Evolutionary conservation across 371 early-diverging fungal species (phyloP), one percentile per base, ranked within the genome.

Genomic region (Rhizopus arrhizus): DNA sequence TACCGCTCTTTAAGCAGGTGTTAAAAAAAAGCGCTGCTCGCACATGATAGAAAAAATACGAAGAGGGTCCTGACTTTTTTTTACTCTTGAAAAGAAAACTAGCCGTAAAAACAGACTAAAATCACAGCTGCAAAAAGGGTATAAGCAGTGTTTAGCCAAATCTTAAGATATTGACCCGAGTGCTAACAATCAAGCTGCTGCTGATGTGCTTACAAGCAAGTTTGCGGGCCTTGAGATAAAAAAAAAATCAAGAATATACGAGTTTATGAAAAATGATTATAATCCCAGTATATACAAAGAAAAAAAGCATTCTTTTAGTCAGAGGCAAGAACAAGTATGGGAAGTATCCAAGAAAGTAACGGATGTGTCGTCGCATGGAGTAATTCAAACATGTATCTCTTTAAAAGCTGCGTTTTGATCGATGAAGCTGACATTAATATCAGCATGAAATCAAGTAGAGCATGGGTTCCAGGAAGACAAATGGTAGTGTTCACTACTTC

Each of bases 371-470:
- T 31, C 33, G n/a, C 50, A 11, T 50, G 50, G 50, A 50, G 10
- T 12, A 7, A 12, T 11, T 11, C 50, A 11, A 3, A 50, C 31
- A 50, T 32, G 32, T 3, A 31, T 50, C 29, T 13, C 29, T 33
- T 10, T 29, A 50, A 50, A 32, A 50, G 28, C 33, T 31, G 31
- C 7, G 12, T 28, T 49, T 49, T 51, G 13, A 31, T 58, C 38
- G 59, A 58, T 35, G 50, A 58, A 50, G 15, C 58, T 28, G 32
- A 31, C 5, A 49, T 58, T 58, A 31, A 58, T 41, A 58, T 58
- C 33, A 58, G 50, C 49, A 49, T 41, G 59, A 35, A 33, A 50
- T 36, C 12, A 11, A 49, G 16, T 36, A 40, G 13, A 49, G 50
- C 58, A 15, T 58, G 58, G 58, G 29, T 49, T 48, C 31, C 31